Evolutionary conservation across 768 basidiomycete genomes (phyloP), one percentile per base, ranked within the genome.

Genomic region (Lenzites betulinus): DNA sequence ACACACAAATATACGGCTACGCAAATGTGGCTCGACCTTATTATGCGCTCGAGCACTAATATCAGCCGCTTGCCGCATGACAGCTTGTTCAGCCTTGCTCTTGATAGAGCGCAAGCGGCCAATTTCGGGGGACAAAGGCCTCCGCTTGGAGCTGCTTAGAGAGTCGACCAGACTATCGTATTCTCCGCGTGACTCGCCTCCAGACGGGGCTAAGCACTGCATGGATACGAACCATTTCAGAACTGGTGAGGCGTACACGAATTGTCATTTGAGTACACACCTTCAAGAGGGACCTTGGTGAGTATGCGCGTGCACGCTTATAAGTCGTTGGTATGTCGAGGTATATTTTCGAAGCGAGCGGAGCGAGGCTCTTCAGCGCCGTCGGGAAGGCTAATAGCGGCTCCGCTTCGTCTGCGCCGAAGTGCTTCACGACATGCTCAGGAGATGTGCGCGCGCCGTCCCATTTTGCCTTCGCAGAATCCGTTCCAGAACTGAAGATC

Each of bases 11-110:
- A 48, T 30, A 20, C 16, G 16, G 33, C 15, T n/a, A 50, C 11
- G 16, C 51, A 35, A 9, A 41, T 44, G 41, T 4, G 18, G 25
- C 67, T 74, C 42, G 58, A 92, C 94, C 81, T 93, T 90, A 11
- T 92, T 84, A 71, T 95, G 92, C 0, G 92, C 93, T 12, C 81
- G 79, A 3, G 83, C 86, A 68, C 93, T 95, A n/a, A 98, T 88
- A 56, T 92, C 89, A 18, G 92, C 96, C 3, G 95, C 94, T 15
- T 74, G 70, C 30, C 86, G 82, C 95, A 99, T 96, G 46, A 95
- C 74, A 16, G 71, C 70, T 60, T 91, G 81, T 73, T 99, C 97
- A 8, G 80, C 78, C 43, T 77, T 73, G 67, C 92, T 95, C 77
- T 99, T 98, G 58, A 95, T 79, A 15, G 82, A 75, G 8, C 96